Evolutionary conservation across 1,284 basidiomycete genomes (phyloP).

Genomic region (Leccinum insigne): DNA sequence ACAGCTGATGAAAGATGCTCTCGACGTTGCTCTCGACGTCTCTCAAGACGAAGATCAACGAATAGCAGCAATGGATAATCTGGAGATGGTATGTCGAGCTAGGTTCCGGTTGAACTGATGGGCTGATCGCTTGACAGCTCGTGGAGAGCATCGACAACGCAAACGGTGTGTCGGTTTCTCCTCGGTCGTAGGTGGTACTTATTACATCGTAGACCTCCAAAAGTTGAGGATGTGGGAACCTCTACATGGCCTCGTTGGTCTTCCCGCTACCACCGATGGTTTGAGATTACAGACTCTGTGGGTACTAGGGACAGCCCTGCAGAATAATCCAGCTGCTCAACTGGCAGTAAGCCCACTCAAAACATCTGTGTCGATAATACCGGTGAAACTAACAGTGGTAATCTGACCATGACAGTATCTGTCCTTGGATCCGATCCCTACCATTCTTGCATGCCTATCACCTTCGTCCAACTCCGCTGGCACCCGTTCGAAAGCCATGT

Average conservation of each 20-base stretch:
- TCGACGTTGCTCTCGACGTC: constrained; percentile 71
- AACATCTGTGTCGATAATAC: background rate
- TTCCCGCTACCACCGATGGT: constrained; percentile 52
- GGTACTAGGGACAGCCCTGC: constrained; percentile 93
- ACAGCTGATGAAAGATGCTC: constrained; percentile 85
- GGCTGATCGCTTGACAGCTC: constrained; percentile 49
- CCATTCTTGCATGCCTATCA: constrained; percentile 63
- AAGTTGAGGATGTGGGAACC: constrained; percentile 88
- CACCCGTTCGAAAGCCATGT: constrained; percentile 83
- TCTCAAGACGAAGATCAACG: constrained; percentile 63
- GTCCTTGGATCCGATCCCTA: constrained; percentile 65
- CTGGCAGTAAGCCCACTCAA: constrained; percentile 59
- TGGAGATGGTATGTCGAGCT: constrained; percentile 80
- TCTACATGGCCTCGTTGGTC: constrained; percentile 66
- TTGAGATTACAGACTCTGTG: constrained; percentile 82
- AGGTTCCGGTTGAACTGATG: background rate
- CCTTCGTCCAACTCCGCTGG: constrained; percentile 49
- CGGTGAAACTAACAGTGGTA: constrained; percentile 1
- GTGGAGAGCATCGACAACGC: constrained; percentile 97
- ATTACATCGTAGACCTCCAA: constrained; percentile 63
- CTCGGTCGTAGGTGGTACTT: background rate
- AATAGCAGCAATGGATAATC: constrained; percentile 84
- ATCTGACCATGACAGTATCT: constrained; percentile 58
- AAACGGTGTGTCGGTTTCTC: constrained; percentile 57
- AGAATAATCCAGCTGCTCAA: constrained; percentile 95